Percentiles rank a stretch among this genome's conserved stretches.
phyloP scores from a whole-genome alignment of 768 basidiomycete species.

The Antrodiella citrinella region DNA sequence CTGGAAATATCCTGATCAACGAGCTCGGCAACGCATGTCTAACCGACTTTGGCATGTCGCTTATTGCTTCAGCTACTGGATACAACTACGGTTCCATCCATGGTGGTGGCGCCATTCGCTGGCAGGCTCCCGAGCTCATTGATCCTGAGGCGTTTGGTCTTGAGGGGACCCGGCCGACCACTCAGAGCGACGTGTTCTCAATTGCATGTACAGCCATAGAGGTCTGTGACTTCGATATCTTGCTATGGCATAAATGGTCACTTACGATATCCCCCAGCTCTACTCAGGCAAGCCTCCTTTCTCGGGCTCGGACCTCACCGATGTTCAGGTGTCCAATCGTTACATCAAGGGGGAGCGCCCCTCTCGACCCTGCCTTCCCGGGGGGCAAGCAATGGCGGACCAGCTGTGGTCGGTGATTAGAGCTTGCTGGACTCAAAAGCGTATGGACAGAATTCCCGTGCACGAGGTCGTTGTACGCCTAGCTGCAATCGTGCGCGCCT shows the following conservation, averaged over 20 bases:
- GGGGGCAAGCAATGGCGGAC: background rate
- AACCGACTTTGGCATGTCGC: slow-evolving; percentile 11
- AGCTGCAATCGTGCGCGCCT: too few species aligned
- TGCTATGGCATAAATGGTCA: background rate
- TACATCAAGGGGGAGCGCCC: background rate
- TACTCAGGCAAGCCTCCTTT: background rate
- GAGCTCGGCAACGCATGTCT: slow-evolving; percentile 1
- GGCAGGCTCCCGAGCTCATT: slow-evolving; percentile 7
- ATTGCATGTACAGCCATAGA: background rate
- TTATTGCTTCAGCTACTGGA: background rate
- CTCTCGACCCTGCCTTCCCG: background rate
- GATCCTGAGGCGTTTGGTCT: background rate
- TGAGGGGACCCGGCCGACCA: background rate
- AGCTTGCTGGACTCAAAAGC: background rate
- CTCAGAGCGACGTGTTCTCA: background rate
- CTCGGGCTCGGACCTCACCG: background rate
- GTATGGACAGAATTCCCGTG: background rate
- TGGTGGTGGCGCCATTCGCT: background rate
- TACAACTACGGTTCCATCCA: background rate
- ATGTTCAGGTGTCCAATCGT: background rate
- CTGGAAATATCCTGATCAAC: slow-evolving; percentile 11
- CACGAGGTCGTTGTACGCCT: background rate
- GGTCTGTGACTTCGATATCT: background rate
- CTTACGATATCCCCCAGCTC: background rate
- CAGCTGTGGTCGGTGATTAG: background rate